These are phyloP conservation scores for Saraca asoca DNA, from an alignment of 331 rosid species.

Conservation along the genomic window DNA sequence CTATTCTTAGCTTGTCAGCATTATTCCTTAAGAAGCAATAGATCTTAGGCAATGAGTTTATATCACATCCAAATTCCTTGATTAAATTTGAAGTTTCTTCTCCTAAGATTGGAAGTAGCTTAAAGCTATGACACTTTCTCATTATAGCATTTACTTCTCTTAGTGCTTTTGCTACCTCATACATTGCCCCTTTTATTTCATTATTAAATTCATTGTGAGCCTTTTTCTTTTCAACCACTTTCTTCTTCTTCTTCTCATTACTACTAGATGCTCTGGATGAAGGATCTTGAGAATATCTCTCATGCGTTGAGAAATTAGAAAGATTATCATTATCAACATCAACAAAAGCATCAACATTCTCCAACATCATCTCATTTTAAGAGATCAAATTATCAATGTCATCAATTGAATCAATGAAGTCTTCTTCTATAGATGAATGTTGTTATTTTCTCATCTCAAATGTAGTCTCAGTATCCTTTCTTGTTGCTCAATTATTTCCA, in stretches of 20 bases:
- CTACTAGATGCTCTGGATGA: background rate
- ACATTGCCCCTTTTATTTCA: background rate
- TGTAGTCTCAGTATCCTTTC: background rate
- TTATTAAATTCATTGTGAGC: background rate
- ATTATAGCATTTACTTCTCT: background rate
- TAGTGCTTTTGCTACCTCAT: background rate
- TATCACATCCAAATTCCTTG: background rate
- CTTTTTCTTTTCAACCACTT: too few relatives aligned
- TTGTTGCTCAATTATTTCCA: slow-evolving; percentile 1
- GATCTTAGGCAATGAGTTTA: background rate
- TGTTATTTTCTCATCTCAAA: background rate
- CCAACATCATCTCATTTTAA: background rate
- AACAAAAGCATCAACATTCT: background rate
- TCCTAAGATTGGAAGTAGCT: background rate
- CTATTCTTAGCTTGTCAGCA: background rate
- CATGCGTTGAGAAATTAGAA: too few relatives aligned
- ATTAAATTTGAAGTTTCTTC: too few relatives aligned
- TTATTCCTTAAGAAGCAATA: background rate
- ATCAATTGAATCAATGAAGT: too few relatives aligned
- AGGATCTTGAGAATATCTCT: background rate
- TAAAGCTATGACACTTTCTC: too few relatives aligned
- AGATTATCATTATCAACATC: background rate
- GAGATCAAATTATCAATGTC: background rate
- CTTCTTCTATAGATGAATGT: too few relatives aligned
- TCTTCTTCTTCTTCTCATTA: background rate